Evolutionary conservation across 2,329 filamentous ascomycete species (phyloP), one percentile per base, ranked within the genome.

Genomic region (Periconia sp.): DNA sequence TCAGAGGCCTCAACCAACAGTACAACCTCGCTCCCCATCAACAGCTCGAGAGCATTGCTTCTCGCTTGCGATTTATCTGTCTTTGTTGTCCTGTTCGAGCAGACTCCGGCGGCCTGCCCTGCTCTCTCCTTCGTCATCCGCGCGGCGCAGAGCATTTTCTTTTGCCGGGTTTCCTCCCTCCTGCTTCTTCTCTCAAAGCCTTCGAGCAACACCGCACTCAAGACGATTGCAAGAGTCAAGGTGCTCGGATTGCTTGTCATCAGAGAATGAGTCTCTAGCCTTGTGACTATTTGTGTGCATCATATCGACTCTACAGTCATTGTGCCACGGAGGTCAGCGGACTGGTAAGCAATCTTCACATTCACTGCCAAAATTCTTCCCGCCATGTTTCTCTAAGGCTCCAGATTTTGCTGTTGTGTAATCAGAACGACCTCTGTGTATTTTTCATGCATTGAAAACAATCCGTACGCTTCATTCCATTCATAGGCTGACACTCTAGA

Each of bases 101-200:
- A 22, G 17, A 38, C 15, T 33, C 36, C 45, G 21, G 36, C 48
- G 29, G 29, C 31, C 11, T 25, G 31, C 28, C 28, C 19, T 30
- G 29, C 12, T 15, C n/a, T 22, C 13, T 23, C 30, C 31, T 35
- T 46, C 32, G 45, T 35, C 48, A 38, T 37, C 52, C 46, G 53
- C 51, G 50, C 46, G 56, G 37, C 55, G 47, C 40, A 50, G 61
- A 66, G 57, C 58, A 66, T 62, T 65, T 52, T 56, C 54, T 56
- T 58, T 54, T 57, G 56, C 52, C 57, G 50, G 52, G 49, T 48
- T 50, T 46, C 33, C 47, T 52, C 40, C 48, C 25, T 34, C 32
- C 46, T 26, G 31, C 23, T 41, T 41, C 43, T 53, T 42, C 39
- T 53, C 46, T 36, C 26, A 30, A 40, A 41, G 42, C 44, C 39